A percentile compares a stretch with the other conserved stretches of the same genome.
Conservation (phyloP, 164 flowering plant genomes). For the Nymphaea thermarum region DNA sequence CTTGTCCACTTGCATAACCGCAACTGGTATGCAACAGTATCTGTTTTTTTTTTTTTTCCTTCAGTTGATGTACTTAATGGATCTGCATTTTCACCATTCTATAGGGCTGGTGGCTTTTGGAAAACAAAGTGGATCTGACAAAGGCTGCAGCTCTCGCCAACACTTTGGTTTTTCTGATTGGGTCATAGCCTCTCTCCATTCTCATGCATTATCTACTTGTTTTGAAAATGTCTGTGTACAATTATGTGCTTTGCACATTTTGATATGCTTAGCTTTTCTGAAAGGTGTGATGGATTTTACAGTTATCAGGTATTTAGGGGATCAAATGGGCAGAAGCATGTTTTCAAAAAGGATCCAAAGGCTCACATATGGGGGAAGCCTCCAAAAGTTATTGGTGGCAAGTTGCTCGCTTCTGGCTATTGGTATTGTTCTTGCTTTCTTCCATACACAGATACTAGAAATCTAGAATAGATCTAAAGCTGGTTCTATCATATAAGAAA, state of each 20-base stretch:
- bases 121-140: slow-evolving; percentile 62
- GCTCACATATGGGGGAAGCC: slow-evolving; percentile 82
- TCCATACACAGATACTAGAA: too few species aligned
- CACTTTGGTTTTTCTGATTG: slow-evolving; percentile 60
- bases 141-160: slow-evolving; percentile 62
- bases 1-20: too few species aligned
- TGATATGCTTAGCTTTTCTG: too few species aligned
- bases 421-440: slow-evolving; percentile 34
- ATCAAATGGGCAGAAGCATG: slow-evolving; percentile 88
- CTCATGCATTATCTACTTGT: too few species aligned
- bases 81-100: neutral
- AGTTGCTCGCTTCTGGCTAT: slow-evolving; percentile 94
- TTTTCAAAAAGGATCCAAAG: slow-evolving; percentile 81
- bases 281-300: slow-evolving; percentile 2
- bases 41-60: too few species aligned
- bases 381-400: slow-evolving; percentile 84
- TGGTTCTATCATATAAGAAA: too few species aligned
- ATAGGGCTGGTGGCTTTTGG: slow-evolving; percentile 97
- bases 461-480: too few species aligned
- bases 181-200: slow-evolving; percentile 28
- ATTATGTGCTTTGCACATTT: too few species aligned
- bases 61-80: too few species aligned
- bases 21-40: too few species aligned
- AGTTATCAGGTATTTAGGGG: slow-evolving; percentile 86
- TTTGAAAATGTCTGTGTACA: too few species aligned